phyloP scores from a whole-genome alignment of 2,329 filamentous ascomycete species.

The Ceratocystis lukuohia region DNA sequence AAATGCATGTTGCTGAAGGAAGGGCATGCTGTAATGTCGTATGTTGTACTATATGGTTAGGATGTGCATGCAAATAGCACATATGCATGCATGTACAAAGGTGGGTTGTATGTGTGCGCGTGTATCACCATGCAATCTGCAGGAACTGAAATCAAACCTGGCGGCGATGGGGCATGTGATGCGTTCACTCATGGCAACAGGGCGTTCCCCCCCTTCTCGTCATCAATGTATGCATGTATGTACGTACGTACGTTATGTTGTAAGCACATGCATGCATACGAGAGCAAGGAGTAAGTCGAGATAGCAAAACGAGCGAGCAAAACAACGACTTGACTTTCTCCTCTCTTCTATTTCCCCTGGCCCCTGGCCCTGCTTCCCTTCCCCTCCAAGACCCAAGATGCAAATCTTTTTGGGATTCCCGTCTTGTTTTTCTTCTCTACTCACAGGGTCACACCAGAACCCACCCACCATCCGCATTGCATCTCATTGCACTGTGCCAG shows the following conservation, averaged over 20 bases:
- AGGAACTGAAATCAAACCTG: conserved; percentile 4
- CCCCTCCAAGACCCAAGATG: not conserved
- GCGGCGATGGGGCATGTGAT: not conserved
- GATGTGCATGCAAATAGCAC: not conserved
- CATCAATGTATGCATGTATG: not conserved
- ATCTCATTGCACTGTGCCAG: not conserved
- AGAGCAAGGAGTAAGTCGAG: not conserved
- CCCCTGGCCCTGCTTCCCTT: not conserved
- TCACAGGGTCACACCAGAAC: not conserved
- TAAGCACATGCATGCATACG: not conserved
- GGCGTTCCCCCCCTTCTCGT: not conserved
- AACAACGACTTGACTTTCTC: not conserved
- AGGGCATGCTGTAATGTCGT: not conserved
- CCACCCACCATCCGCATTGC: not conserved
- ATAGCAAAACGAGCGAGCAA: not conserved
- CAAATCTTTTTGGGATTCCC: conserved; percentile 1
- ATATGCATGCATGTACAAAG: not conserved
- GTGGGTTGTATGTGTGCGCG: not conserved
- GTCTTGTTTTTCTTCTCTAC: not conserved
- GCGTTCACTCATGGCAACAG: not conserved
- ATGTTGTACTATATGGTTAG: not conserved
- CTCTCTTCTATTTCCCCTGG: conserved; percentile 1
- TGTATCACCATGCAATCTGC: not conserved
- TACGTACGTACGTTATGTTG: not conserved
- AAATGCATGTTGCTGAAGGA: too few species aligned